phyloP scores from a whole-genome alignment of 2,329 filamentous ascomycete species.

The Colletotrichum sidae region DNA sequence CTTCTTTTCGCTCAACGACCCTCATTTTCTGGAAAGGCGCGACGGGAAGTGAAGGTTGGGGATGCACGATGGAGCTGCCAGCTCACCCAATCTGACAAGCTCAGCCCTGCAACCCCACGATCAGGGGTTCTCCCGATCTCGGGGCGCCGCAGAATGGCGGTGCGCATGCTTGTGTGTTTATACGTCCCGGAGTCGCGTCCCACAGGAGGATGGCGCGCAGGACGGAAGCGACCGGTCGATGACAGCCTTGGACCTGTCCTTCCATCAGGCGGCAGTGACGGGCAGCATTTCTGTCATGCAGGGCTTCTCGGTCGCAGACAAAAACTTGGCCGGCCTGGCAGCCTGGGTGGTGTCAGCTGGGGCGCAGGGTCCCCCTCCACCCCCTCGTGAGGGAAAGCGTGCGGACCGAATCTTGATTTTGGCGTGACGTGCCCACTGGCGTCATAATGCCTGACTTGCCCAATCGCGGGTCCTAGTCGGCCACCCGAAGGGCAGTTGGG shows the following conservation, averaged over 20 bases:
- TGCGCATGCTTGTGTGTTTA: neutral
- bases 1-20: conserved; percentile 19
- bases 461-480: conserved; percentile 33
- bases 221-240: no score
- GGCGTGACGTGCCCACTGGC: conserved; percentile 38
- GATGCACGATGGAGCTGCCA: conserved; percentile 32
- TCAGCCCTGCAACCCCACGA: conserved; percentile 38
- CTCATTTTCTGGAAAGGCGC: neutral
- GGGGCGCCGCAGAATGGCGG: conserved; percentile 6
- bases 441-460: conserved; percentile 37
- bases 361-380: conserved; percentile 1
- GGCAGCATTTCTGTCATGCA: conserved; percentile 5
- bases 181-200: neutral
- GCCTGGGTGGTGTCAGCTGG: conserved; percentile 12
- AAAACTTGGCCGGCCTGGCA: no score
- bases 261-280: conserved; percentile 6
- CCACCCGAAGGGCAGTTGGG: conserved; percentile 21
- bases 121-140: conserved; percentile 30
- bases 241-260: no score
- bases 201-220: no score
- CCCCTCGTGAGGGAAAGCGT: neutral
- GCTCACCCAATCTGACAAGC: conserved; percentile 39
- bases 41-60: conserved; percentile 23
- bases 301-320: neutral
- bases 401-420: conserved; percentile 36